phyloP scores from a whole-genome alignment of 805 yeast genomes.

The Teunomyces pallodes region DNA sequence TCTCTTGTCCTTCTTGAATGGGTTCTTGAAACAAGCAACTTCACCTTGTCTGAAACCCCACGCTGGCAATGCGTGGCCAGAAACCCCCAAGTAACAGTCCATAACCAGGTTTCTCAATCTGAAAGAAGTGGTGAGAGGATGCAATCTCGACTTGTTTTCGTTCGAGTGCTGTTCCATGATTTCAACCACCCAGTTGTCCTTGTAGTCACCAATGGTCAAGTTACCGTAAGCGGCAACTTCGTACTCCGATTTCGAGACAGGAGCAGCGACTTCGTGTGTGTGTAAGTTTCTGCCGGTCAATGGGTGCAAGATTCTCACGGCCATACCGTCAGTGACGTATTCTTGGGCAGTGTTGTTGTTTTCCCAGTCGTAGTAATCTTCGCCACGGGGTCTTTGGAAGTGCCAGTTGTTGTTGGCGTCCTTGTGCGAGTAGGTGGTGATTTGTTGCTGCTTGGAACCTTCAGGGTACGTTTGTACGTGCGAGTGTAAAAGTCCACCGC shows the following conservation, averaged over 20 bases:
- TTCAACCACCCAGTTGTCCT: constrained; percentile 78
- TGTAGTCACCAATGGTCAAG: constrained; percentile 59
- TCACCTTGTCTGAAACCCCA: constrained; percentile 99
- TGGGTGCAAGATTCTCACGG: constrained; percentile 61
- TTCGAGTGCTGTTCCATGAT: constrained; percentile 56
- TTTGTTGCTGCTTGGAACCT: constrained; percentile 48
- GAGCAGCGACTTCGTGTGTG: constrained; percentile 65
- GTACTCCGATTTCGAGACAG: constrained; percentile 49
- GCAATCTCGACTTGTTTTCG: constrained; percentile 55
- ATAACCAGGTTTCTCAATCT: constrained; percentile 65
- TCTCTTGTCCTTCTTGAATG: constrained; percentile 73
- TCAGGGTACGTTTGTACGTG: constrained; percentile 46
- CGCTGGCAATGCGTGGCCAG: constrained; percentile 78
- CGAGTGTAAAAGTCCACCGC: constrained; percentile 47
- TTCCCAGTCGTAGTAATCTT: constrained; percentile 28
- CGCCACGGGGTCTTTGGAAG: constrained; percentile 48
- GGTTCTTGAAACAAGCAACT: constrained; percentile 71
- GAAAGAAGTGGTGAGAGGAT: constrained; percentile 82
- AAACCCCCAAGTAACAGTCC: constrained; percentile 82
- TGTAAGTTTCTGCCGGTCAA: constrained; percentile 66
- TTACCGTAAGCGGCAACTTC: constrained; percentile 79
- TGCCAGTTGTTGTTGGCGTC: constrained; percentile 45
- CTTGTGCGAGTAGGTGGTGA: constrained; percentile 46
- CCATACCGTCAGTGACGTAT: constrained; percentile 55
- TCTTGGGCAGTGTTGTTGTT: constrained; percentile 30